Evolutionary conservation across 2,329 filamentous ascomycete species (phyloP), one percentile per base, ranked within the genome.

Genomic region (Penicillium paneum): DNA sequence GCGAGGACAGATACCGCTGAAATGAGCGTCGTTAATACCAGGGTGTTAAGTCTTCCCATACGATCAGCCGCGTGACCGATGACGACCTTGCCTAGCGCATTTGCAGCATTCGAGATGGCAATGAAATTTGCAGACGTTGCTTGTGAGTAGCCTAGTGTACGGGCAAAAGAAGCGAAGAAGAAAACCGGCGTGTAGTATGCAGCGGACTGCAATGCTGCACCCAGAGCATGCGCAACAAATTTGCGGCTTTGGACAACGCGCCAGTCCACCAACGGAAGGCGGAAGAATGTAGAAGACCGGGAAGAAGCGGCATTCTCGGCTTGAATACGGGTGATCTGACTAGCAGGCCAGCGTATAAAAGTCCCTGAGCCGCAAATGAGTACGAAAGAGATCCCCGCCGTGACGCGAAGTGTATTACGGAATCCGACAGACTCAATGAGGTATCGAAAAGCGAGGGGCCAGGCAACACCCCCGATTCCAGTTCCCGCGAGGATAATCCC

Each of bases 131-230:
- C 72, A 0, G 70, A 73, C 11, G 68, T 68, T 1, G 63, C 60
- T 12, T 64, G 62, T 21, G 64, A 67, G 12, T 75, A 76, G 5
- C 74, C 74, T 29, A 75, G 55, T 2, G 71, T 71, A 13, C 67
- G 66, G 2, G 74, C 72, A 54, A 72, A 76, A 6, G 71, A 65
- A 0, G 74, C 68, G 15, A 74, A 66, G 55, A 75, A 75, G 32
- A 70, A 75, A 3, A 76, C 63, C 0, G 74, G 74, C 0, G 71
- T 70, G 43, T 71, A 72, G 56, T 74, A 75, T 0, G 69, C 74
- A 5, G 71, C 71, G 0, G 71, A 68, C 43, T 76, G 71, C 35
- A 77, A 57, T 7, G 71, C 61, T 10, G 70, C 68, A 4, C 68
- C 66, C 3, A 72, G 42, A 3, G 70, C 68, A 45, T 76, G 72